These are phyloP conservation scores for Dothidotthia symphoricarpi DNA, from an alignment of 2,329 filamentous ascomycete genomes.

Conservation along the genomic window DNA sequence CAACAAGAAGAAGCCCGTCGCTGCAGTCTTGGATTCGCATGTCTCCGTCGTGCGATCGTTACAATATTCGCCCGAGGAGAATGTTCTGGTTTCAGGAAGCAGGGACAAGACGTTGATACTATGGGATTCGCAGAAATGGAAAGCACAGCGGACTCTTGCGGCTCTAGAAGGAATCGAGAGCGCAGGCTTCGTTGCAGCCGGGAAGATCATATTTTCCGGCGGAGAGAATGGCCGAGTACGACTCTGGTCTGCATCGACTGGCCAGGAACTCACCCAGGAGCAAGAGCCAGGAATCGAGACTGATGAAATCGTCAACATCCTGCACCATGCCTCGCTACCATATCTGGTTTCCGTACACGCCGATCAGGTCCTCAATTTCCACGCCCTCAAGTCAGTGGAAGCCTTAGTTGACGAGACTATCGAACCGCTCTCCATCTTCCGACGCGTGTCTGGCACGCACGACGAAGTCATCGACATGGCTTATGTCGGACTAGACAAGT, in stretches of 20 bases:
- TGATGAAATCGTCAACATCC: constrained; percentile 68
- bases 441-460: constrained; percentile 90
- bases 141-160: constrained; percentile 73
- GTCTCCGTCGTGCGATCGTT: constrained; percentile 90
- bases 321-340: constrained; percentile 64
- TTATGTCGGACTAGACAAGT: constrained; percentile 77
- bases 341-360: constrained; percentile 81
- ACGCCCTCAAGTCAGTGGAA: constrained; percentile 54
- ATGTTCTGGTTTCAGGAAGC: constrained; percentile 77
- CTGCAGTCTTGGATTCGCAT: constrained; percentile 82
- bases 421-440: constrained; percentile 60
- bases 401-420: constrained; percentile 48
- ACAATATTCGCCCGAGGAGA: constrained; percentile 73
- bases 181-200: constrained; percentile 73
- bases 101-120: constrained; percentile 92
- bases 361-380: constrained; percentile 82
- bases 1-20: constrained; percentile 74
- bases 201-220: constrained; percentile 74
- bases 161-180: constrained; percentile 83
- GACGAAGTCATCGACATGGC: constrained; percentile 96
- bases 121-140: constrained; percentile 88
- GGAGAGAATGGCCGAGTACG: constrained; percentile 80
- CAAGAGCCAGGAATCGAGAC: constrained; percentile 62
- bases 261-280: constrained; percentile 74
- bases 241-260: constrained; percentile 76